Conservation (phyloP, 2,329 filamentous ascomycete species). For the Phaeoacremonium minimum region DNA sequence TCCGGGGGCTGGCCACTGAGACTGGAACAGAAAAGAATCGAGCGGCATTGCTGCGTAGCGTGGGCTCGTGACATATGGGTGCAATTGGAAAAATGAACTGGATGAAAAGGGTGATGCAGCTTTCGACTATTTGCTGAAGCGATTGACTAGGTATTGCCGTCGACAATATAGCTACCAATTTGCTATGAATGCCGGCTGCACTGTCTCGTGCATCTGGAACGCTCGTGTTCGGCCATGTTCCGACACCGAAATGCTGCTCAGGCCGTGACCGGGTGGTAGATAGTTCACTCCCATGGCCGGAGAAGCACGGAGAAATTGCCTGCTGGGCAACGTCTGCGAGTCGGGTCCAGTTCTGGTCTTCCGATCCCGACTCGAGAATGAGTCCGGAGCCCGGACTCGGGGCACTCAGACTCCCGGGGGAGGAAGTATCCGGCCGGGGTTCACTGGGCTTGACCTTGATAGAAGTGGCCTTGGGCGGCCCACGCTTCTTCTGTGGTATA, state of each 20-base stretch:
- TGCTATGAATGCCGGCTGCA: background rate
- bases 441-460: background rate
- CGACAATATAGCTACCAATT: background rate
- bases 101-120: background rate
- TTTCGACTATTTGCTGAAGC: background rate
- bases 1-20: background rate
- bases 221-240: background rate
- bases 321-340: background rate
- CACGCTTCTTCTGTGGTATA: background rate
- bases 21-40: background rate
- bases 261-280: background rate
- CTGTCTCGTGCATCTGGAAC: background rate
- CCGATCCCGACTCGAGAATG: background rate
- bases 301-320: background rate
- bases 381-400: background rate
- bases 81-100: slow-evolving; percentile 1
- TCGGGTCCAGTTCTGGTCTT: background rate
- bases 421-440: background rate
- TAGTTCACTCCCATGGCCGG: background rate
- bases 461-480: background rate
- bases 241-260: background rate
- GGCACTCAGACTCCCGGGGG: background rate
- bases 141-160: background rate
- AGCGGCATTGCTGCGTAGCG: background rate
- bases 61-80: background rate